Conservation (phyloP, 2,329 filamentous ascomycete genomes). For the Thermothelomyces thermophilus region DNA sequence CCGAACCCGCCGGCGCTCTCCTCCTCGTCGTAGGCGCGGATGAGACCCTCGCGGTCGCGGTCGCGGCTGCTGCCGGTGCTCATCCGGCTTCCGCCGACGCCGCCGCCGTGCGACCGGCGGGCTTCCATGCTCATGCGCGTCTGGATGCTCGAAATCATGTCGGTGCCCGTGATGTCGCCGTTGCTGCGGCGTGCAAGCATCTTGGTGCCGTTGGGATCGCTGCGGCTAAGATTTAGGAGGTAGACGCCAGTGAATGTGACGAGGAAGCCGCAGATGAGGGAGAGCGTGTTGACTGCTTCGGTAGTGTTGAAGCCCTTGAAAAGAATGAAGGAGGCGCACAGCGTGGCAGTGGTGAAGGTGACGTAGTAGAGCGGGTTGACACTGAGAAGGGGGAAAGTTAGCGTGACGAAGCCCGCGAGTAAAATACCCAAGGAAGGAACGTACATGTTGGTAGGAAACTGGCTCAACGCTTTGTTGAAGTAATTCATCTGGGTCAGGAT, state of each 20-base stretch:
- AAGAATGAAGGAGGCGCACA: conserved; percentile 91
- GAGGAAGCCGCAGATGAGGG: conserved; percentile 85
- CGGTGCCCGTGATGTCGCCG: conserved; percentile 78
- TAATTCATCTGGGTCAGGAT: conserved; percentile 99
- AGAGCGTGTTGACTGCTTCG: conserved; percentile 84
- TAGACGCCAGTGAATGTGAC: conserved; percentile 95
- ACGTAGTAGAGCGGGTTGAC: conserved; percentile 97
- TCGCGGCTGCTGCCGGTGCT: conserved; percentile 44
- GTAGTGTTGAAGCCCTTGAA: conserved; percentile 96
- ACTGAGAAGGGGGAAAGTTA: conserved; percentile 40
- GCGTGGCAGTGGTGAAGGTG: conserved; percentile 90
- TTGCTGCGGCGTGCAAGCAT: conserved; percentile 55
- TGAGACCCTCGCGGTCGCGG: conserved; percentile 72
- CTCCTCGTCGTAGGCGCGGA: conserved; percentile 85
- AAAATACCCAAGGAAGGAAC: conserved; percentile 30
- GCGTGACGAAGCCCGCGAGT: not conserved
- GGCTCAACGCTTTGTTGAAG: conserved; percentile 96
- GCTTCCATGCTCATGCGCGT: conserved; percentile 92
- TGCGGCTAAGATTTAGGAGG: conserved; percentile 87
- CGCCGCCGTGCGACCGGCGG: conserved; percentile 58
- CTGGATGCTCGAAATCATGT: conserved; percentile 81
- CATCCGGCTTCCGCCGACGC: too few relatives aligned
- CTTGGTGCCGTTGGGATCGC: conserved; percentile 74
- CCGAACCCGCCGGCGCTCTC: conserved; percentile 59
- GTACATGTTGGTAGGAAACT: conserved; percentile 96